phyloP scores from a whole-genome alignment of 352 stramenopile genomes.

The Phytophthora capsici region DNA sequence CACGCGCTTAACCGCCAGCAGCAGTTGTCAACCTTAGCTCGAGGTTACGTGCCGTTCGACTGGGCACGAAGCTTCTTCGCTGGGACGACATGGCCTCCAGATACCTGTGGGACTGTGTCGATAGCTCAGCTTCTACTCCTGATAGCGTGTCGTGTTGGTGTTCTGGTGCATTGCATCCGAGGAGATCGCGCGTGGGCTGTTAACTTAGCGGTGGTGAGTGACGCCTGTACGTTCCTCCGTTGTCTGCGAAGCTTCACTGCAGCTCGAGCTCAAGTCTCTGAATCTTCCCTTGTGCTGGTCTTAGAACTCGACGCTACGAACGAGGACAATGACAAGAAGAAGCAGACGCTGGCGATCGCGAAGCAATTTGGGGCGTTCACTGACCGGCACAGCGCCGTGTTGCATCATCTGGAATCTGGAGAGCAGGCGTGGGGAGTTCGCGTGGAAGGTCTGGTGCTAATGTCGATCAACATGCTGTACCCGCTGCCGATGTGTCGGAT shows the following conservation, averaged over 20 bases:
- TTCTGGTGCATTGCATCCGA: constrained; percentile 34
- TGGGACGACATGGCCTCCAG: constrained; percentile 10
- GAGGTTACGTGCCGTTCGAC: constrained; percentile 29
- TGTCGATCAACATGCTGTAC: constrained; percentile 34
- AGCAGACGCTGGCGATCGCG: not conserved
- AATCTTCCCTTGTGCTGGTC: constrained; percentile 14
- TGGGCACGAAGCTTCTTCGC: constrained; percentile 23
- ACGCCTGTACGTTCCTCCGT: constrained; percentile 20
- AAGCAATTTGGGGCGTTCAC: constrained; percentile 9
- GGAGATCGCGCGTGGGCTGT: constrained; percentile 27
- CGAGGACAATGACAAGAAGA: constrained; percentile 14
- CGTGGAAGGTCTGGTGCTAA: constrained; percentile 45
- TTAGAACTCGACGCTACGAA: constrained; percentile 15
- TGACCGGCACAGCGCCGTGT: constrained; percentile 27
- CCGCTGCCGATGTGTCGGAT: constrained; percentile 44
- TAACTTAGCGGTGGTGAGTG: constrained; percentile 31
- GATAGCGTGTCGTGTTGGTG: constrained; percentile 28
- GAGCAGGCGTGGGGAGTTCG: constrained; percentile 35
- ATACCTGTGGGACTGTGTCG: constrained; percentile 13
- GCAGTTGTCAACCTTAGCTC: constrained; percentile 11
- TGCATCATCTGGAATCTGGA: constrained; percentile 17
- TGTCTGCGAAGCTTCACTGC: constrained; percentile 19
- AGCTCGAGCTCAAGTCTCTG: not conserved
- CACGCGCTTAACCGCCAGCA: constrained; percentile 5
- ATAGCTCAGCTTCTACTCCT: constrained; percentile 30